Base-by-base conservation (phyloP, 2,329 filamentous ascomycete genomes). In the Diaporthe destruens region DNA sequence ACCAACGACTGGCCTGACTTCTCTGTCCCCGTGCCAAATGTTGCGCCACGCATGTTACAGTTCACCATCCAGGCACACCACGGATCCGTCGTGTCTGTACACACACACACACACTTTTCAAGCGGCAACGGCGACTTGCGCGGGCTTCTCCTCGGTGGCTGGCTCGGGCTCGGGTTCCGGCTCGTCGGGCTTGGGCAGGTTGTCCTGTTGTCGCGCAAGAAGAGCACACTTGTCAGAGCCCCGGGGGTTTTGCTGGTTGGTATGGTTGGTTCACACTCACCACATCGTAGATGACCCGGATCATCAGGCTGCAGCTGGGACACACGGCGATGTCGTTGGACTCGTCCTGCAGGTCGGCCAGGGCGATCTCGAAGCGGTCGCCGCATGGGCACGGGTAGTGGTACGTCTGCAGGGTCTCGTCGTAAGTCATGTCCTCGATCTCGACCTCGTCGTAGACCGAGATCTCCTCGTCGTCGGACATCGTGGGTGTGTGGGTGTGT, bases 401-500 rank as follows among this genome's bases (percentile, higher is more conserved):
- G 85, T 98, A 99, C 77, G 98, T 92, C 82, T 98, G 92, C 53
- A 95, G 88, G 5, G 88, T 87, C 59, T 91, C 85, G 82, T 98
- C 95, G 82, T 90, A 98, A 79, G 93, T 96, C 95, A 98, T 97
- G 84, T 99, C 96, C 83, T 98, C 96, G 85, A 98, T 98, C 82
- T 98, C 96, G 83, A 98, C 96, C 84, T 98, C 96, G 80, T 98
- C 96, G 86, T 98, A 98, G 81, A 98, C 94, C 77, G 92, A 91
- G 72, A 92, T 83, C 44, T 84, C 81, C 61, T 85, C 85, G 76
- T 92, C 89, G 80, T 91, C 90, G 47, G 90, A 87, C 90, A 91
- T 92, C 71, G 76, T 84, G 57, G 39, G 39, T 4, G 39, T 39
- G 16, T 29, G 29, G 29, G 2, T 29, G 9, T 44, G 1, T 14